Conservation (phyloP, 208 protist species). For the Acanthamoeba castellanii region DNA sequence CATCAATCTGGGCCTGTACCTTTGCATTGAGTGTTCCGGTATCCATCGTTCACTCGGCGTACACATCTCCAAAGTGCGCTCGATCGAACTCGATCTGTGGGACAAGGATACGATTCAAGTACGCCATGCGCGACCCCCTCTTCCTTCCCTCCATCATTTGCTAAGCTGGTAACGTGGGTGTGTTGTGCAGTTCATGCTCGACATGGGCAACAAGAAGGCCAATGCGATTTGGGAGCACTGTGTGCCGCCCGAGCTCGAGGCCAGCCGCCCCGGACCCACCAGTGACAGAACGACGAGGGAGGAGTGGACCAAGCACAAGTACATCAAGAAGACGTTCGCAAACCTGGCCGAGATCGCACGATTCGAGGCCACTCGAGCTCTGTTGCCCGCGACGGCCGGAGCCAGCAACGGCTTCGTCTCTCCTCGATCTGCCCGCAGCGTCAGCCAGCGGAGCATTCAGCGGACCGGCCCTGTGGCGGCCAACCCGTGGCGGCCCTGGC, state of each 20-base stretch:
- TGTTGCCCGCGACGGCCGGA: not conserved
- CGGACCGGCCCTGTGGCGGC: not conserved
- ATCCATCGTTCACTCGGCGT: slow-evolving; percentile 87
- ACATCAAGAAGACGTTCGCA: slow-evolving; percentile 69
- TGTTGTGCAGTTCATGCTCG: slow-evolving; percentile 70
- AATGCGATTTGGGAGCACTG: slow-evolving; percentile 66
- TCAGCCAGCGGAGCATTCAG: not conserved
- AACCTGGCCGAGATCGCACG: not conserved
- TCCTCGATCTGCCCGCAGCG: not conserved
- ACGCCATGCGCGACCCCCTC: not conserved
- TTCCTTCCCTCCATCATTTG: not conserved
- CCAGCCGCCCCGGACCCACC: not conserved
- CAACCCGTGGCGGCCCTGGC: slow-evolving; percentile 45
- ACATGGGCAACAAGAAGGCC: slow-evolving; percentile 68
- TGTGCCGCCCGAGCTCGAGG: slow-evolving; percentile 51
- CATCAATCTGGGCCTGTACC: slow-evolving; percentile 88
- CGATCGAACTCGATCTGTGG: slow-evolving; percentile 83
- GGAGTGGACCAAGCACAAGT: slow-evolving; percentile 67
- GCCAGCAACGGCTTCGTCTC: not conserved
- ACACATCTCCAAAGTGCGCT: slow-evolving; percentile 87
- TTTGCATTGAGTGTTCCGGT: slow-evolving; percentile 89
- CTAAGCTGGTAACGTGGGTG: too few relatives aligned
- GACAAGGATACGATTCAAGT: slow-evolving; percentile 57
- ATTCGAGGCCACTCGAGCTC: not conserved
- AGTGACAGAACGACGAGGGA: slow-evolving; percentile 53